Base-by-base conservation (phyloP, 2,329 filamentous ascomycete species). In the Fusarium sp. region DNA sequence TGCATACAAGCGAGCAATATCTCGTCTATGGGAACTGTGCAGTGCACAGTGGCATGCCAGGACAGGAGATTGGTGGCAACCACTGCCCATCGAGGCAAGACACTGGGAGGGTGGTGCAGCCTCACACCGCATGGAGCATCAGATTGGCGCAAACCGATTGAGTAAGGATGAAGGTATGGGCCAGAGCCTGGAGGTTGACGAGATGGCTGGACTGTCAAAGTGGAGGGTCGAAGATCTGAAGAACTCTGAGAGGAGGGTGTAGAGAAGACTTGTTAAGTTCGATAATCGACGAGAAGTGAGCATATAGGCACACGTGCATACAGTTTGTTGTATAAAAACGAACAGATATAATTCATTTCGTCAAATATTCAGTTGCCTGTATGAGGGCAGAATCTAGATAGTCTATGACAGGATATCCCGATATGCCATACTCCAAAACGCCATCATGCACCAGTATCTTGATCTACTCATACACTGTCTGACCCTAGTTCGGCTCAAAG, bases 1-100 rank as follows among this genome's bases (percentile, higher is more conserved):
- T 75, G 92, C 92, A 0, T 94, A 93, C 71, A 92, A 92, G 77
- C 84, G 92, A 23, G 92, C 92, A 3, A 84, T 88, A 41, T 92
- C 90, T 67, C 82, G 92, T n/a, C 80, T 96, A 5, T 96, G 91
- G 92, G 91, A 96, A 79, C 88, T 96, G 75, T 95, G 91, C 76
- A 88, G 91, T 18, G 83, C 82, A 36, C 81, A 85, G 63, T 95
- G 92, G 92, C 92, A 93, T 80, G 83, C 84, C 4, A 80, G 91
- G 45, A 81, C 79, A 6, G 86, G 85, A 6, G 79, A 82, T 9
- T 94, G 91, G 91, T 94, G 92, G 91, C 85, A 85, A 63, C 91
- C 91, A 4, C 74, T 94, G 37, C 85, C 88, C 1, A 66, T 76
- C 1, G 87, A 91, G 63, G 85, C 87, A 11, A 78, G 92, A 46